Evolutionary conservation across 106 monocot genomes (phyloP).

Genomic region (Chionographis japonica): DNA sequence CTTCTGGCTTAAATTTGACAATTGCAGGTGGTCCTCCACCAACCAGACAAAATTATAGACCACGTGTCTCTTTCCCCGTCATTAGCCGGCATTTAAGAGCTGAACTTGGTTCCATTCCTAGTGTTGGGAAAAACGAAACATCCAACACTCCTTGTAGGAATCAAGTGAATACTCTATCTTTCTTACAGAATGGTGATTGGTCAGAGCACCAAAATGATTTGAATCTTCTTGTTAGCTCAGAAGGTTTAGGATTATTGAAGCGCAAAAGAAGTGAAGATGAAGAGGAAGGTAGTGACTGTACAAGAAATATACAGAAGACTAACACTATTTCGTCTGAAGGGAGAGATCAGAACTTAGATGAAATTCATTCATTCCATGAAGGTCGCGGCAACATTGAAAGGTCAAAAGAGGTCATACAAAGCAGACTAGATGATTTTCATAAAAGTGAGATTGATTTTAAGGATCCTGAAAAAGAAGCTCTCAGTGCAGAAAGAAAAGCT

Average conservation of each 20-base stretch:
- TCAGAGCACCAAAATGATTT: constrained; percentile 10
- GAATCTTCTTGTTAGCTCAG: constrained; percentile 7
- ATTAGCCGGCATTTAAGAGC: constrained; percentile 74
- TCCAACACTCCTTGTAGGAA: background rate
- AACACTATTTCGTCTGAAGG: background rate
- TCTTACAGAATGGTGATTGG: constrained; percentile 4
- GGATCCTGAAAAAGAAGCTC: background rate
- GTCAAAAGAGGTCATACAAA: constrained; percentile 5
- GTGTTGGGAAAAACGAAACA: background rate
- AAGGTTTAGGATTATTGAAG: constrained; percentile 40
- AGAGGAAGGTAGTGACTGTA: background rate
- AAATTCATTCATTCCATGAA: background rate
- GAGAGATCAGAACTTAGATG: background rate
- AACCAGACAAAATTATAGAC: constrained; percentile 67
- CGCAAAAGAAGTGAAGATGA: constrained; percentile 61
- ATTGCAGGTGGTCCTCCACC: constrained; percentile 91
- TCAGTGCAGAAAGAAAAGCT: background rate
- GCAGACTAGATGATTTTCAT: background rate
- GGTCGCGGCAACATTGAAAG: background rate
- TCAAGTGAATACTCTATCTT: constrained; percentile 5
- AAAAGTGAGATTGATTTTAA: background rate
- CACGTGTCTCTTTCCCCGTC: constrained; percentile 79
- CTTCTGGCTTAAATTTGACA: constrained; percentile 47
- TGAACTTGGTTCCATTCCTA: constrained; percentile 23
- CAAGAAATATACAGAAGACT: background rate